Percentiles rank a stretch among this genome's conserved stretches.
Conservation (phyloP, 2,329 filamentous ascomycete genomes). For the Diaporthe eres region DNA sequence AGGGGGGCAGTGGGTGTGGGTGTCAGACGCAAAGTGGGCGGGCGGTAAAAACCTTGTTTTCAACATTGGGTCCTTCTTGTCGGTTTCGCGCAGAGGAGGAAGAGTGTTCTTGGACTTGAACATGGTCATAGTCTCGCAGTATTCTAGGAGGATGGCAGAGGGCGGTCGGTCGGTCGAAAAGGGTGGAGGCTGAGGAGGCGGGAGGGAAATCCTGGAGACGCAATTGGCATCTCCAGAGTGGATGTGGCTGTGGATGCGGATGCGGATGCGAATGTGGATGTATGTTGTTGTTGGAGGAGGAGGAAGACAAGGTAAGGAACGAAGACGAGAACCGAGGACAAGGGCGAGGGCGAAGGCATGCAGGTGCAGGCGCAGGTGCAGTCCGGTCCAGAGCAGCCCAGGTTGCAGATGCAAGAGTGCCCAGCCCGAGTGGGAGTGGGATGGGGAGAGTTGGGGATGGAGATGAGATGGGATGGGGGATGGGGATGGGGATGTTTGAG, state of each 20-base stretch:
- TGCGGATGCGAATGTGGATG: constrained; percentile 1
- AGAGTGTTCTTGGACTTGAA: constrained; percentile 47
- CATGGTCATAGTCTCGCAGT: constrained; percentile 42
- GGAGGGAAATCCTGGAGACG: constrained; percentile 26
- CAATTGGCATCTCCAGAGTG: constrained; percentile 37
- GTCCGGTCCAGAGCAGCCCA: background rate
- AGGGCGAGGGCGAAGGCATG: constrained; percentile 13
- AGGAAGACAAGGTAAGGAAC: background rate
- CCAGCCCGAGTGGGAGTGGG: constrained; percentile 5
- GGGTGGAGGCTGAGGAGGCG: constrained; percentile 11
- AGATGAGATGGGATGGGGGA: constrained; percentile 8
- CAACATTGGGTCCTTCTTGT: constrained; percentile 46
- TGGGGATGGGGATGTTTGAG: constrained; percentile 28
- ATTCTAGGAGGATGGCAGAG: constrained; percentile 10
- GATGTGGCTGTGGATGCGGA: constrained; percentile 14
- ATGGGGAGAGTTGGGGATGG: background rate
- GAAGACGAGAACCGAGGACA: constrained; percentile 13
- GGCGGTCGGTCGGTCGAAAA: constrained; percentile 9
- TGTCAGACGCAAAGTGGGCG: constrained; percentile 25
- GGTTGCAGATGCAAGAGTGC: constrained; percentile 32
- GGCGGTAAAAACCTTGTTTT: constrained; percentile 48
- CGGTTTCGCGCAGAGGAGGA: constrained; percentile 48
- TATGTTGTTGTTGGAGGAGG: background rate
- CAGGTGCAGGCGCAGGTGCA: constrained; percentile 5
- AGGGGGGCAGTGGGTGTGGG: constrained; percentile 15